Base-by-base conservation (phyloP, 192 early-diverging fungal species). In the Glomus cerebriforme region DNA sequence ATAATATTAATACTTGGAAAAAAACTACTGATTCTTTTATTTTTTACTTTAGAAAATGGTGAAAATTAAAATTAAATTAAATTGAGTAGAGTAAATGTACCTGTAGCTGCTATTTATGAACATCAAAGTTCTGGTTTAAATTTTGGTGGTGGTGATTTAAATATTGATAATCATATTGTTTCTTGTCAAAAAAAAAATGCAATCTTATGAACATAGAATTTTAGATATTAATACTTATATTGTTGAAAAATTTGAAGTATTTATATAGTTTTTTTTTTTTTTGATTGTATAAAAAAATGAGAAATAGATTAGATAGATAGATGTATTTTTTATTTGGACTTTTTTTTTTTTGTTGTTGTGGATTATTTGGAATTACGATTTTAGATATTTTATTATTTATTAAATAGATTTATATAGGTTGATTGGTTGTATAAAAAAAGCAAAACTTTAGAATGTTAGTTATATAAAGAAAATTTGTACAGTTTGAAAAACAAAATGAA, bases 111-210 rank as follows among this genome's bases (percentile, higher is more conserved):
- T 22, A 32, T 34, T 15, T 34, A 22, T 6, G 17, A 15, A 29
- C 31, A 32, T 13, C 17, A 67, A 7, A 32, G 47, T 19, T 15
- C 15, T 54, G 47, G 47, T 15, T 29, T 63, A 12, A 34, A 67
- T 29, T 67, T 67, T 67, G 65, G 65, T 32, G 31, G 31, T 67
- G 65, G 31, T 19, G 65, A 67, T 67, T 67, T 67, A 22, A 67
- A 22, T 32, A 19, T 35, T 7, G 19, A 67, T 34, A 26, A 32
- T 22, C 27, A 22, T 32, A 67, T 19, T 67, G 65, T 27, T 0
- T 34, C 65, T 34, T 67, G 65, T 34, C 10, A 34, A 12, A 27
- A 67, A 35, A n/a, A 34, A 19, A 19, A 54, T 54, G 47, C 47
- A 32, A 22, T 34, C 27, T 67, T 67, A 34, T 67, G 29, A 67